These are phyloP conservation scores for Bryum argenteum DNA, from an alignment of 225 moss, liverwort and hornwort genomes.

Conservation along the genomic window DNA sequence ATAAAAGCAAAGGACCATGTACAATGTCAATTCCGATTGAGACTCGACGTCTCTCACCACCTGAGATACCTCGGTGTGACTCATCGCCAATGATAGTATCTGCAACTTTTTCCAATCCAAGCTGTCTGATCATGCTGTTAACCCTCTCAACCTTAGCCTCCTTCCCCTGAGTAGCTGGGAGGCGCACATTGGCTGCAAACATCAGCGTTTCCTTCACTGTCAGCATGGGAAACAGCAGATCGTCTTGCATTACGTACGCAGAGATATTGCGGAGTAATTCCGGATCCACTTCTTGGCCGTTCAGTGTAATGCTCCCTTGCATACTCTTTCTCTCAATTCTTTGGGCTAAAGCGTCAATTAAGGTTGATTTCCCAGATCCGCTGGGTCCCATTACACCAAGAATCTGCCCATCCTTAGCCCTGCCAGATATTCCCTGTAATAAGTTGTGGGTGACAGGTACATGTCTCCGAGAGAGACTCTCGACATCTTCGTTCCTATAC, in stretches of 20 bases:
- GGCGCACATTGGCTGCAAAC: slow-evolving; percentile 80
- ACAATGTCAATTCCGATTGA: slow-evolving; percentile 92
- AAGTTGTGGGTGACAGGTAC: slow-evolving; percentile 38
- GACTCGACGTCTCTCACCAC: slow-evolving; percentile 83
- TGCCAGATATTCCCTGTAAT: slow-evolving; percentile 68
- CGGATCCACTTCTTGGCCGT: slow-evolving; percentile 76
- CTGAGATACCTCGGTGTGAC: slow-evolving; percentile 79
- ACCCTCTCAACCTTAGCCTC: slow-evolving; percentile 76
- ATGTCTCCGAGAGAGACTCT: slow-evolving; percentile 22
- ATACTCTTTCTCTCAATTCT: slow-evolving; percentile 73
- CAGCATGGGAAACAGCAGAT: slow-evolving; percentile 85
- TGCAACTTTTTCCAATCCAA: slow-evolving; percentile 77
- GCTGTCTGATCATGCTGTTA: slow-evolving; percentile 64
- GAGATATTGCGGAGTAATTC: slow-evolving; percentile 66
- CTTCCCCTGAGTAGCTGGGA: slow-evolving; percentile 66
- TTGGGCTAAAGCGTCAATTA: slow-evolving; percentile 92
- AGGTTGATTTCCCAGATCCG: slow-evolving; percentile 86
- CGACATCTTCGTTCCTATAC: slow-evolving; percentile 23
- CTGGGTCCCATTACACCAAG: slow-evolving; percentile 95
- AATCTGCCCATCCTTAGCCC: slow-evolving; percentile 83
- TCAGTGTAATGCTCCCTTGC: slow-evolving; percentile 72
- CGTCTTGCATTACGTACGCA: slow-evolving; percentile 85
- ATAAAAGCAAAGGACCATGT: slow-evolving; percentile 83
- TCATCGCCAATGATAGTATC: slow-evolving; percentile 86
- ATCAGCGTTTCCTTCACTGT: slow-evolving; percentile 87